Conservation (phyloP, 2,329 filamentous ascomycete genomes). For the Mariannaea sp. region DNA sequence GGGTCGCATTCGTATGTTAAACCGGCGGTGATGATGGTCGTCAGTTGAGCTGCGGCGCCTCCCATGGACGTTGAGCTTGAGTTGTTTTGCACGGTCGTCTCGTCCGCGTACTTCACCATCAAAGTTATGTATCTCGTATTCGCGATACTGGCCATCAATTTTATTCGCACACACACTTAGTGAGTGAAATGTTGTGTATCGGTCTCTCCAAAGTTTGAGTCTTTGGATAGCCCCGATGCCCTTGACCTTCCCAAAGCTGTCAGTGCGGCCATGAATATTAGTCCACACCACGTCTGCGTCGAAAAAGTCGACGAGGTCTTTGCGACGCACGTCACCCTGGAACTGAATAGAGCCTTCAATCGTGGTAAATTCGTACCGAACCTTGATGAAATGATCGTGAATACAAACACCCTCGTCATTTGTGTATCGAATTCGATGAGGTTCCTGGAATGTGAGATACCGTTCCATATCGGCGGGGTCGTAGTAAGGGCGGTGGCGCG, state of each 20-base stretch:
- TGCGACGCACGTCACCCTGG: slow-evolving; percentile 54
- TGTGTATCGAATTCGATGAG: slow-evolving; percentile 55
- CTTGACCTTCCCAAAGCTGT: slow-evolving; percentile 55
- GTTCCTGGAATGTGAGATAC: slow-evolving; percentile 53
- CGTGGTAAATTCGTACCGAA: slow-evolving; percentile 57
- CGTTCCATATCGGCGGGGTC: slow-evolving; percentile 56
- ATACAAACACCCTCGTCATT: slow-evolving; percentile 52
- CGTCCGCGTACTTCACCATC: slow-evolving; percentile 52
- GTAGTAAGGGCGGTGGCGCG: slow-evolving; percentile 55
- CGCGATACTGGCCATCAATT: slow-evolving; percentile 51
- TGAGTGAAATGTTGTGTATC: slow-evolving; percentile 53
- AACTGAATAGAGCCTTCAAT: slow-evolving; percentile 54
- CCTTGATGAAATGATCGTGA: slow-evolving; percentile 54
- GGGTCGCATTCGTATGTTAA: slow-evolving; percentile 51
- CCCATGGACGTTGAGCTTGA: slow-evolving; percentile 49
- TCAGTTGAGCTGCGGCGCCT: slow-evolving; percentile 50
- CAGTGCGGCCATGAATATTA: slow-evolving; percentile 54
- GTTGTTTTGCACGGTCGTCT: slow-evolving; percentile 52
- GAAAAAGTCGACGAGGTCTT: slow-evolving; percentile 56
- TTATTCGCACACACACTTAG: slow-evolving; percentile 55
- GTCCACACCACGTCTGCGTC: slow-evolving; percentile 60
- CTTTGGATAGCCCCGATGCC: slow-evolving; percentile 58
- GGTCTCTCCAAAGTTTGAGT: slow-evolving; percentile 58
- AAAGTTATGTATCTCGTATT: slow-evolving; percentile 54
- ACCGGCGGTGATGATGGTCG: slow-evolving; percentile 45